These are phyloP conservation scores for Pseudohalonectria lignicola DNA, from an alignment of 2,329 filamentous ascomycete genomes.

Conservation along the genomic window DNA sequence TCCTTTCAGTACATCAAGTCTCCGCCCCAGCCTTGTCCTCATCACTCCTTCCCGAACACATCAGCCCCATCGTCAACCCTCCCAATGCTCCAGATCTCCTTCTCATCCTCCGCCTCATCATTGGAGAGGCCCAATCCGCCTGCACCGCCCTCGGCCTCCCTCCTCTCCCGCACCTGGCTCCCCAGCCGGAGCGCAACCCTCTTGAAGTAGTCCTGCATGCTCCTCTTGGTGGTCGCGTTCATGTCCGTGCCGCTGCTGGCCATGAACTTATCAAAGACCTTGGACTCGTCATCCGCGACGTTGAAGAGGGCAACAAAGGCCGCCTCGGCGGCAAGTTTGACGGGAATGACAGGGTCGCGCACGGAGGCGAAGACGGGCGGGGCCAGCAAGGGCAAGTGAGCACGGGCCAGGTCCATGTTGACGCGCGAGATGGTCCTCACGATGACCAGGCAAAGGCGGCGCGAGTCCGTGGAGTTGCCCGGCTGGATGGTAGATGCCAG, in stretches of 20 bases:
- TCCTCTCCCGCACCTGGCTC: conserved; percentile 78
- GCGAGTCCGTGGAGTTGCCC: conserved; percentile 69
- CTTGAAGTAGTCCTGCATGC: conserved; percentile 97
- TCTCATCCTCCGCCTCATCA: conserved; percentile 90
- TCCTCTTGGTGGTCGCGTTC: conserved; percentile 64
- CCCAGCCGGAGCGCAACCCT: conserved; percentile 76
- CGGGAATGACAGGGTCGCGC: conserved; percentile 82
- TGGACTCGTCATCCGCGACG: conserved; percentile 76
- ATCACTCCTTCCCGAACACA: conserved; percentile 29
- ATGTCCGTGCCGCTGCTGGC: conserved; percentile 53
- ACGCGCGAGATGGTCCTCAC: conserved; percentile 74
- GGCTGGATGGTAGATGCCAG: conserved; percentile 67
- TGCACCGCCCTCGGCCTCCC: conserved; percentile 80
- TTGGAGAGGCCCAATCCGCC: conserved; percentile 71
- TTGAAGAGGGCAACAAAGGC: conserved; percentile 86
- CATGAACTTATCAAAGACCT: conserved; percentile 88
- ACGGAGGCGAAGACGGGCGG: conserved; percentile 82
- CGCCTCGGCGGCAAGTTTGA: conserved; percentile 90
- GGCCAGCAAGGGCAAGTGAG: conserved; percentile 71
- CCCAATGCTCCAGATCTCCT: conserved; percentile 91
- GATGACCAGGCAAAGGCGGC: conserved; percentile 77
- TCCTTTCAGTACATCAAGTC: not conserved
- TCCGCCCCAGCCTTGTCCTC: no score
- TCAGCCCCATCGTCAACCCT: conserved; percentile 70
- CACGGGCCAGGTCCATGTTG: conserved; percentile 68